phyloP scores from a whole-genome alignment of 2,329 filamentous ascomycete species.

The Nigrospora oryzae region DNA sequence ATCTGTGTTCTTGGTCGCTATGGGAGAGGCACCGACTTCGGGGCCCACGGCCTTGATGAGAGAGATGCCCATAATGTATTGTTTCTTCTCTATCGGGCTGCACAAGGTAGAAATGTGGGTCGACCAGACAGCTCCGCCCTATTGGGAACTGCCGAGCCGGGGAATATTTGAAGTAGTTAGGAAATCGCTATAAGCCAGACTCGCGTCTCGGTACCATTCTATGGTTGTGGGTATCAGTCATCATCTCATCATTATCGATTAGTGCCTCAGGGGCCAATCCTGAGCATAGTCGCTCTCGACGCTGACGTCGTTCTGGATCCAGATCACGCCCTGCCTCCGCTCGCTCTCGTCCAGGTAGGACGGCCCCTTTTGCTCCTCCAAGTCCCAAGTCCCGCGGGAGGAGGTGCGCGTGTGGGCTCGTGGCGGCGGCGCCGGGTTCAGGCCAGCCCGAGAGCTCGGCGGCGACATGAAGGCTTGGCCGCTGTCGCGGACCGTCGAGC shows the following conservation, averaged over 20 bases:
- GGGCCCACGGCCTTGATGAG: too few species aligned
- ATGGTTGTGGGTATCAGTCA: too few species aligned
- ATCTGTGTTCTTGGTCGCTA: too few species aligned
- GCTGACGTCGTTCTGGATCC: constrained; percentile 20
- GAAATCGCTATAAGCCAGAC: too few species aligned
- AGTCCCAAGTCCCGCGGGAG: background rate
- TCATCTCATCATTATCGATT: background rate
- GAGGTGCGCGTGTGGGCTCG: background rate
- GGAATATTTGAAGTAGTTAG: too few species aligned
- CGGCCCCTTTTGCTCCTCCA: background rate
- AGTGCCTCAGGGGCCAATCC: constrained; percentile 17
- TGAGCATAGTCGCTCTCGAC: constrained; percentile 12
- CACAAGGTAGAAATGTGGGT: too few species aligned
- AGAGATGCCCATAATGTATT: too few species aligned
- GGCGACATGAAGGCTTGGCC: constrained; percentile 20
- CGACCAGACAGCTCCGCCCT: too few species aligned
- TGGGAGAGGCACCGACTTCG: too few species aligned
- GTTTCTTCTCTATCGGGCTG: too few species aligned
- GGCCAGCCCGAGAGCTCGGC: constrained; percentile 12
- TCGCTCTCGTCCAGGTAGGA: constrained; percentile 2
- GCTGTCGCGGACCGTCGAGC: constrained; percentile 14
- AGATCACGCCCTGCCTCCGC: constrained; percentile 12
- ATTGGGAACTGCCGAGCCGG: too few species aligned
- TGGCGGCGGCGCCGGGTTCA: constrained; percentile 3
- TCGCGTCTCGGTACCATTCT: too few species aligned